Evolutionary conservation across 768 basidiomycete genomes (phyloP).

Genomic region (Mrakia frigida): DNA sequence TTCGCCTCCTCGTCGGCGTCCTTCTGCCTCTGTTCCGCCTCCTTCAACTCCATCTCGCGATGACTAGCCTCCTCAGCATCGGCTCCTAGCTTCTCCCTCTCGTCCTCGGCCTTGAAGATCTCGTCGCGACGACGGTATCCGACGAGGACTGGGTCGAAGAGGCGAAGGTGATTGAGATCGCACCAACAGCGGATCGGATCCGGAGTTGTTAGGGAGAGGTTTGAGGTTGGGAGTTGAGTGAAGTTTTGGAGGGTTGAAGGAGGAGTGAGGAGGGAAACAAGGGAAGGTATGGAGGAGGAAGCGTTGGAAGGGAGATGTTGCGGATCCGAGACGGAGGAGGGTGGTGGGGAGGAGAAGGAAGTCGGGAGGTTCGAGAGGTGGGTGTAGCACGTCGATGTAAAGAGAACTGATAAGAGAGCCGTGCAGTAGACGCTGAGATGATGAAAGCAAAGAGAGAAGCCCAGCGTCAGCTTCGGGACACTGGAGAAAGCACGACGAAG

Average conservation of each 20-base stretch:
- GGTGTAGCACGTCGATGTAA: constrained; percentile 24
- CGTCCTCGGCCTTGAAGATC: not conserved
- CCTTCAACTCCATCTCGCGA: not conserved
- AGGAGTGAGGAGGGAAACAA: not conserved
- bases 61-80: not conserved
- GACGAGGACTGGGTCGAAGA: constrained; percentile 15
- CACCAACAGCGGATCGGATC: constrained; percentile 12
- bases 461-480: not conserved
- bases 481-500: too few species aligned
- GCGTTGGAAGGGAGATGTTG: not conserved
- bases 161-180: not conserved
- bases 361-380: not conserved
- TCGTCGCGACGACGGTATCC: constrained; percentile 9
- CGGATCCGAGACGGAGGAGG: not conserved
- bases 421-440: constrained; percentile 19
- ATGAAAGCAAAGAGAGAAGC: not conserved
- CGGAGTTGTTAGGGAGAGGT: not conserved
- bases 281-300: not conserved
- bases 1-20: not conserved
- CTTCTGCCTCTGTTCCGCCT: not conserved
- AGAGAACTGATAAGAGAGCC: constrained; percentile 11
- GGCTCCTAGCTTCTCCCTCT: not conserved
- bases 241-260: not conserved
- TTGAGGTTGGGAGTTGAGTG: not conserved
- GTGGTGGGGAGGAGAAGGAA: not conserved